Percentiles rank a stretch among this genome's conserved stretches.
Conservation (phyloP, 1,284 basidiomycete species). For the Cystobasidium pallidum region DNA sequence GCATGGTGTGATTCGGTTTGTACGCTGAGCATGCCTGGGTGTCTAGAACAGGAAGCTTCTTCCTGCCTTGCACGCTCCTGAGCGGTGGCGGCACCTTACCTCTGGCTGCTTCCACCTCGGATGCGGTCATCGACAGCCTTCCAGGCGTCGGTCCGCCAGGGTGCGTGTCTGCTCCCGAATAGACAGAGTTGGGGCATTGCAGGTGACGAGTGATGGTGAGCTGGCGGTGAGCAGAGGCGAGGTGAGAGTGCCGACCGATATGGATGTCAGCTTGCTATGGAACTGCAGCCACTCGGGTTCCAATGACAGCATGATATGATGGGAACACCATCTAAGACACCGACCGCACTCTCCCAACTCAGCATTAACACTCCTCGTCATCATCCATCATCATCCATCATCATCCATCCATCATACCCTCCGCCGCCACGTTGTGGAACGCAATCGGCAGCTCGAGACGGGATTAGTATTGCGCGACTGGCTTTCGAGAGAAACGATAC, state of each 20-base stretch:
- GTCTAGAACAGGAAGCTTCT: too few species aligned
- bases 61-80: too few species aligned
- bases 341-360: too few species aligned
- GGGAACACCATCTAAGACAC: too few species aligned
- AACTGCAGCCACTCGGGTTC: too few species aligned
- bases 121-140: conserved; percentile 36
- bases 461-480: conserved; percentile 18
- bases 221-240: too few species aligned
- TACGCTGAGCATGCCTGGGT: neutral
- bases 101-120: conserved; percentile 31
- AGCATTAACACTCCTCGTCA: too few species aligned
- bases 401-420: neutral
- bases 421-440: neutral
- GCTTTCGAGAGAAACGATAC: neutral
- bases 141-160: conserved; percentile 32
- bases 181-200: conserved; percentile 23
- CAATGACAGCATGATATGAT: too few species aligned
- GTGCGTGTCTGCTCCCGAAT: conserved; percentile 30
- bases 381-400: neutral
- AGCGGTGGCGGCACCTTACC: too few species aligned
- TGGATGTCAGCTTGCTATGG: too few species aligned
- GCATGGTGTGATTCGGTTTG: neutral
- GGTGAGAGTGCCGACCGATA: too few species aligned
- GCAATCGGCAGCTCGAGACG: neutral
- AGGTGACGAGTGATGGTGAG: too few species aligned